Evolutionary conservation across 129 eudicot genomes (phyloP), one percentile per base, ranked within the genome.

Genomic region (Tagetes patula): DNA sequence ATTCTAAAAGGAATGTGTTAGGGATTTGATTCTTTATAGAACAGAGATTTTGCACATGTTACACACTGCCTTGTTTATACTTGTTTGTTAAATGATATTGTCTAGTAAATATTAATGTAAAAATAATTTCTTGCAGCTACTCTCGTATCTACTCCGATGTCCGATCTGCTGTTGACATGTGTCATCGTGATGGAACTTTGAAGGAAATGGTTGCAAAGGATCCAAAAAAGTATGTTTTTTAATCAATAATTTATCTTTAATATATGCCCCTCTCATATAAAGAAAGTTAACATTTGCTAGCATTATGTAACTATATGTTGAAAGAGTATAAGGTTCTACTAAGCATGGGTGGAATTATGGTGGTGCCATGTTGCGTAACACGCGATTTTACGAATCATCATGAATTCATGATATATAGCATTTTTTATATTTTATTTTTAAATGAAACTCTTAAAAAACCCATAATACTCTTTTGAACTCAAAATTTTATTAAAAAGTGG

Each of bases 181-280:
- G 99, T 76, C 99, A 94, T 79, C 99, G 96, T 65, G 97, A 94
- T 75, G 99, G 99, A 79, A 90, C 97, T 73, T 75, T 94, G 75
- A 94, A 94, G 84, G 84, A 82, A 78, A 83, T 88, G 97, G 99
- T 94, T 70, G 99, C 99, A 63, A 75, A 80, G 82, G 94, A 94
- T 84, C 96, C 96, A 8, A 79, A 76, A 83, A 86, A 88, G 99
- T 94, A 84, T 8, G 56, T 45, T 10, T 13, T 20, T 78, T 41
- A 20, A 20, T 20, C 27, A 20, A 20, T 20, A 20, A 20, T 20
- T 63, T 1, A 34, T 63, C 53, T 3, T 70, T 38, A 49, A 46
- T 71, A 70, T 54, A 63, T 43, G 49, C 37, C 40, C 69, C 40
- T n/a, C 6, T 69, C 54, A 1, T 45, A 41, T 68, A 9, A 56